Conservation (phyloP, 2,329 filamentous ascomycete genomes). For the Calonectria montana region DNA sequence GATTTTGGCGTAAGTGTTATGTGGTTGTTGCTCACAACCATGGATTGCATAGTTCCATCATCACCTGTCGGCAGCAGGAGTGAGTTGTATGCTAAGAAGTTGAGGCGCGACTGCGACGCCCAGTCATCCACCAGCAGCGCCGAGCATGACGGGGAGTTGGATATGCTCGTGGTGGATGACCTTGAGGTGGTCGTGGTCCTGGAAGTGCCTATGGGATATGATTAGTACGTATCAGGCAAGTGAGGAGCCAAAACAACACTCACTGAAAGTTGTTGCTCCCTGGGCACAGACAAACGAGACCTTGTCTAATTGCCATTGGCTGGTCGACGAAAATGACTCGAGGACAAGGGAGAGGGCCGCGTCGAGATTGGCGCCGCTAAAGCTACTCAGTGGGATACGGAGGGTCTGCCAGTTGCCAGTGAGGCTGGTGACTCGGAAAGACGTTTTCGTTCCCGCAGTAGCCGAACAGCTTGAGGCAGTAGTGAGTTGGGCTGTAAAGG, state of each 20-base stretch:
- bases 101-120: constrained; percentile 70
- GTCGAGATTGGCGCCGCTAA: constrained; percentile 61
- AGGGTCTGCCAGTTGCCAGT: constrained; percentile 62
- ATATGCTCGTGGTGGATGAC: constrained; percentile 11
- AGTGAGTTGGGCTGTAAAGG: constrained; percentile 53
- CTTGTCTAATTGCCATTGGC: constrained; percentile 58
- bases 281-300: constrained; percentile 57
- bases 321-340: constrained; percentile 47
- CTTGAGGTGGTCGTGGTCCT: constrained; percentile 3
- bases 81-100: constrained; percentile 71
- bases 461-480: constrained; percentile 53
- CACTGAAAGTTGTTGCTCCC: constrained; percentile 14
- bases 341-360: constrained; percentile 60
- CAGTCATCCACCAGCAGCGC: constrained; percentile 68
- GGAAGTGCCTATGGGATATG: background rate
- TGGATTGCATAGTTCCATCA: constrained; percentile 66
- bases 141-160: constrained; percentile 46
- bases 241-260: background rate
- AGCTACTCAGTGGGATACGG: constrained; percentile 61
- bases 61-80: constrained; percentile 66
- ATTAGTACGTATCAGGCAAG: background rate
- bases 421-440: constrained; percentile 56
- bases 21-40: constrained; percentile 62
- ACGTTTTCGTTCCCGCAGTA: constrained; percentile 55
- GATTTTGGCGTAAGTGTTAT: constrained; percentile 63